Base-by-base conservation (phyloP, 208 protist genomes). In the Lotmaria passim region DNA sequence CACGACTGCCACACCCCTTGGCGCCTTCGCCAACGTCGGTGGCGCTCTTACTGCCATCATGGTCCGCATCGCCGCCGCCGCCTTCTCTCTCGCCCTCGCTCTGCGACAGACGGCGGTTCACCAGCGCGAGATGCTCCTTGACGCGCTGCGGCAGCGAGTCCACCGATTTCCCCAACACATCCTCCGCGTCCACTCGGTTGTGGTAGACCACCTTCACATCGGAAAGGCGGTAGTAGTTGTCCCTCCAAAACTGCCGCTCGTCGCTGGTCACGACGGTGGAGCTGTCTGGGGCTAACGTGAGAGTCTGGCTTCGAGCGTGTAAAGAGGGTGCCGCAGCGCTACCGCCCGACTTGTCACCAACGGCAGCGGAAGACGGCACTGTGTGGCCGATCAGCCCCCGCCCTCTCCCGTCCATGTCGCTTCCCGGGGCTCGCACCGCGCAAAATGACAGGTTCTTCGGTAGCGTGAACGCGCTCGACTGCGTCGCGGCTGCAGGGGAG, bases 171-270 rank as follows among this genome's bases (percentile, higher is more conserved):
- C 53, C 64, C 30, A 79, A 26, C 28, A 78, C 73, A 48, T 96
- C 90, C 7, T 43, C 47, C 0, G 84, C 60, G 44, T 90, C 82
- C 2, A 93, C 81, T 31, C 88, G 90, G 67, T 93, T 82, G 65
- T 93, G 86, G 62, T 86, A 92, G 19, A 96, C 41, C n/a, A 93
- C 31, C 41, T 77, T 75, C 2, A 83, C 66, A 12, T 91, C 79
- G 19, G 73, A 80, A 11, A 96, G 73, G 10, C 66, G 50, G 67
- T 96, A 96, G 60, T 89, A 93, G 70, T 94, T 82, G 33, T 79
- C 82, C 33, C 75, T 62, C 88, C 91, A 96, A 71, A 96, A 96
- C 44, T 88, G 75, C 26, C 82, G 79, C 66, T 93, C 91, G 4
- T 93, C 88, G 33, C 79, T 81, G 5, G 86, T 79, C 11, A 85